Evolutionary conservation across 345 rosid species (phyloP), one percentile per base, ranked within the genome.

Genomic region (Arabis hirsuta): DNA sequence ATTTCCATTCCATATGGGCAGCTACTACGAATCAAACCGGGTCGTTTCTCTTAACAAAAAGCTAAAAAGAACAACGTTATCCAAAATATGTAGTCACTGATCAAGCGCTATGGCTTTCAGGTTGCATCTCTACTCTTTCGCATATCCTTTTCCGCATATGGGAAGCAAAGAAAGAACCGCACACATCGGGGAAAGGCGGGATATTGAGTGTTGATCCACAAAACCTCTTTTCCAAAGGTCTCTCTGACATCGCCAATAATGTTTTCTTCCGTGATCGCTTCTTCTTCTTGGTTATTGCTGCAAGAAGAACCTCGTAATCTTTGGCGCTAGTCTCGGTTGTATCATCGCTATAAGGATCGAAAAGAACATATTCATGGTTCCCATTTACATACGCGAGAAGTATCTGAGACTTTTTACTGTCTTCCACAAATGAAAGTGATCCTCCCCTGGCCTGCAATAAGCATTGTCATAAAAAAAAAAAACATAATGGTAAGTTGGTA

Each of bases 291-390:
- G 45, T 64, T 34, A 48, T 34, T 31, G 56, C 69, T 48, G 55
- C 56, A 64, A 64, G 56, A 64, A 48, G 27, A 34, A 19, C 56
- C 56, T 64, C 69, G 20, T 12, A 48, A 34, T 64, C 46, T 10
- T 46, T 64, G 43, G 69, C 46, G 4, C 69, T 64, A 12, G 46
- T 34, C 44, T 64, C 69, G 0, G 36, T 45, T 8, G 51, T 64
- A 20, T 85, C 84, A 55, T 82, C 84, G 42, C 79, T 76, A 39
- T 73, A 63, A 3, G 96, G 96, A 56, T 92, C 88, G 71, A 88
- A 88, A 57, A 90, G 68, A 50, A 81, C 84, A 79, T 86, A 90
- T 66, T 92, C 98, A 64, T 82, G 94, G 79, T 85, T 81, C 14
- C 84, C 73, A 45, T 86, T 86, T 39, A 92, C 47, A 54, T 82